Percentiles rank a stretch among this genome's conserved stretches.
Conservation (phyloP, 2,329 filamentous ascomycete species). For the Colletotrichum somersetense region DNA sequence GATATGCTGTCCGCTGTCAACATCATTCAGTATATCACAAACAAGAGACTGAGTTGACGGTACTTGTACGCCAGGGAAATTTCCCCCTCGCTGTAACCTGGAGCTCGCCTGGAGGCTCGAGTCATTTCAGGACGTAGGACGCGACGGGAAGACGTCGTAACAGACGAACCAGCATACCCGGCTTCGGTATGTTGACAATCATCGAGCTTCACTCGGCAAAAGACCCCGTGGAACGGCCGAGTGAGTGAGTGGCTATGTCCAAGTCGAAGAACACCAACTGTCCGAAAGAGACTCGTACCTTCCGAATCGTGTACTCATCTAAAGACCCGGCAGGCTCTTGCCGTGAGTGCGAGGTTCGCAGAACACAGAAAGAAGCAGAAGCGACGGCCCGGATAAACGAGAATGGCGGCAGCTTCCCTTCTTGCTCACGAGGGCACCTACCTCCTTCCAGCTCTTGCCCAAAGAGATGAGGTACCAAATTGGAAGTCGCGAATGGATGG, state of each 20-base stretch:
- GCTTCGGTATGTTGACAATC: neutral
- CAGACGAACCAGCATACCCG: neutral
- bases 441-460: neutral
- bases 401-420: neutral
- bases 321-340: neutral
- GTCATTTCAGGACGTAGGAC: neutral
- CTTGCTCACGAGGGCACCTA: neutral
- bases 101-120: neutral
- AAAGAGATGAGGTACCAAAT: neutral
- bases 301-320: neutral
- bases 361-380: neutral
- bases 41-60: neutral
- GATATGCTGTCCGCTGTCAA: neutral
- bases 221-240: too few relatives aligned
- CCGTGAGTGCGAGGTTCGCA: neutral
- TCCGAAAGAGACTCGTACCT: neutral
- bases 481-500: neutral
- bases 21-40: neutral
- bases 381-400: neutral
- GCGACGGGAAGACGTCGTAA: neutral
- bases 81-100: neutral
- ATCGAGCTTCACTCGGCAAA: neutral
- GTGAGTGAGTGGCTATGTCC: neutral
- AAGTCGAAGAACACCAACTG: neutral
- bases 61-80: neutral